A percentile compares a stretch with the other conserved stretches of the same genome.
phyloP scores from a whole-genome alignment of 1,139 yeast genomes.

The Zygoascus sp. region DNA sequence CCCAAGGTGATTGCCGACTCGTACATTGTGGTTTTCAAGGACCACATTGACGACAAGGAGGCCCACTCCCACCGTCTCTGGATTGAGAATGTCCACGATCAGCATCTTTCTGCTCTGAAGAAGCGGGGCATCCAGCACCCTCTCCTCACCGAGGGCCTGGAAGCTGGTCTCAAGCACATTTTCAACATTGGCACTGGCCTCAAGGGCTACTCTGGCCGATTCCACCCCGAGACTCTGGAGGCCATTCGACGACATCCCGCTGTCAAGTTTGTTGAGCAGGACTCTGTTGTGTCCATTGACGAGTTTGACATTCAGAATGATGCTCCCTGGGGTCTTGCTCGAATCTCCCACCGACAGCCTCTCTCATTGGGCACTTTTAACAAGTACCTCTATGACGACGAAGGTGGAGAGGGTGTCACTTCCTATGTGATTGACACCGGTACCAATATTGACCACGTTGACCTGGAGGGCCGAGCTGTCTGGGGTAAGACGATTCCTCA shows the following conservation, averaged over 20 bases:
- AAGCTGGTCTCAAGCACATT: conserved; percentile 57
- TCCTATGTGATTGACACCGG: conserved; percentile 94
- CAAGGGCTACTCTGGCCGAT: conserved; percentile 53
- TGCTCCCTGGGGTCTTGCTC: conserved; percentile 96
- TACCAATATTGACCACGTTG: conserved; percentile 71
- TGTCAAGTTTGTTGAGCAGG: conserved; percentile 70
- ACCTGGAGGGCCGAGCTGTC: conserved; percentile 84
- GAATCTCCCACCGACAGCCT: conserved; percentile 84
- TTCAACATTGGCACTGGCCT: conserved; percentile 52
- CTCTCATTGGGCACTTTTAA: conserved; percentile 74
- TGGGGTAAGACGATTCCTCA: conserved; percentile 92
- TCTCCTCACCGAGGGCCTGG: conserved; percentile 40
- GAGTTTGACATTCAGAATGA: conserved; percentile 65
- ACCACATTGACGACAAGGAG: conserved; percentile 47
- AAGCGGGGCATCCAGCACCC: conserved; percentile 38
- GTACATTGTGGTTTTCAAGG: conserved; percentile 75
- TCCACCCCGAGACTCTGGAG: conserved; percentile 66
- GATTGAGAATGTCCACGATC: conserved; percentile 49
- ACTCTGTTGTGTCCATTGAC: conserved; percentile 58
- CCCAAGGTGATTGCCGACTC: conserved; percentile 63
- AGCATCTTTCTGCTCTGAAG: conserved; percentile 28
- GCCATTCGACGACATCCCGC: conserved; percentile 67
- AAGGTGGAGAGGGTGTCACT: conserved; percentile 90
- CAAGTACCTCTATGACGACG: conserved; percentile 77
- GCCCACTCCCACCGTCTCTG: conserved; percentile 60